Base-by-base conservation (phyloP, 345 rosid species). In the Gossypium longicalyx region DNA sequence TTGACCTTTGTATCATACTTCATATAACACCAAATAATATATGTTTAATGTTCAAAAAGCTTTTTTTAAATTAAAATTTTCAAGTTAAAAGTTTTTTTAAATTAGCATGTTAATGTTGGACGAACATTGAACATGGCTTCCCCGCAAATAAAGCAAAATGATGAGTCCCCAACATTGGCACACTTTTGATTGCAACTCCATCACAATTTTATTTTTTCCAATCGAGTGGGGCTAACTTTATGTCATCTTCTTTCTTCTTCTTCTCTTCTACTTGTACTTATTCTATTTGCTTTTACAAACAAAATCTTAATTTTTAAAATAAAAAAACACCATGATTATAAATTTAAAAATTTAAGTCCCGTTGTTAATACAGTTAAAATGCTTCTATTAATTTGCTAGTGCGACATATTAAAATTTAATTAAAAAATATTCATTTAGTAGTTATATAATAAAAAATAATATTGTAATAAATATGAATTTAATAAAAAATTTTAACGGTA, bases 151-250 rank as follows among this genome's bases (percentile, higher is more conserved):
- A 78, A 81, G 77, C 78, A 73, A 83, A 83, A n/a, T 76, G 79
- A 79, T 81, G 81, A 78, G 74, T 12, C 47, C 60, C 45, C 6
- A 29, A 17, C 57, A 53, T 22, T 19, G 58, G 22, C 19, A 54
- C 72, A 22, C 82, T 73, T 78, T 70, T 78, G 72, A 83, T 66
- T 12, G 65, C 65, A 52, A 73, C 82, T 83, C 83, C 77, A 60
- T 76, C 69, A 58, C 77, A 56, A 47, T 38, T 12, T 5, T 5
- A 5, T 1, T 71, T 13, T 72, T 11, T 19, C 38, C 58, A 43
- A 41, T 34, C 3, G 72, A 12, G 74, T 70, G 81, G 82, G 77
- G 56, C 49, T 54, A 63, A 54, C 73, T 70, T 73, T 16, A 16
- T 43, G 2, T 29, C 38, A 9, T 9, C 20, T 2, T 66, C 10